A percentile compares a stretch with the other conserved stretches of the same genome.
Evolutionary conservation across 495 filamentous ascomycete genomes (phyloP).

Genomic region (Aspergillus coremiiformis): DNA sequence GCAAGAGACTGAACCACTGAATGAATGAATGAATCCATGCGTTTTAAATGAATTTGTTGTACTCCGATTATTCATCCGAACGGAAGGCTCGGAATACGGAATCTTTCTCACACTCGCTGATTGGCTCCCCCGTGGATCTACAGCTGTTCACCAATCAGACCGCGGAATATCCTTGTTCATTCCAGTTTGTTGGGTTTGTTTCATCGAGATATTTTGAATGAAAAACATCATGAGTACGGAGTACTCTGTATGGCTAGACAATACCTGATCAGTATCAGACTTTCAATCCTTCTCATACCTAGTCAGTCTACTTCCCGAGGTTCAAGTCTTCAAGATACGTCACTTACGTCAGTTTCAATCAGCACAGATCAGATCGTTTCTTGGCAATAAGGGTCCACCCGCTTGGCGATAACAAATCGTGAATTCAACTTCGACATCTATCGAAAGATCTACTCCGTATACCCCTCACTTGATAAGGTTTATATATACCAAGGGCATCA

Average conservation of each 20-base stretch:
- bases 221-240: too few relatives aligned
- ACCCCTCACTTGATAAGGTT: too few relatives aligned
- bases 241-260: too few relatives aligned
- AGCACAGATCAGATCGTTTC: not conserved
- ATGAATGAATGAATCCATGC: not conserved
- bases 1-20: too few relatives aligned
- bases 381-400: not conserved
- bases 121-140: not conserved
- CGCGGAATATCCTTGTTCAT: slow-evolving; percentile 25
- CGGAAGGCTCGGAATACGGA: not conserved
- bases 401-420: too few relatives aligned
- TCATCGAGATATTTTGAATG: too few relatives aligned
- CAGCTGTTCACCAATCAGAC: slow-evolving; percentile 1
- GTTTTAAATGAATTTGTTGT: too few relatives aligned
- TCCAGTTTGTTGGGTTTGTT: not conserved
- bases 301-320: not conserved
- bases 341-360: not conserved
- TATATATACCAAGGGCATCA: too few relatives aligned
- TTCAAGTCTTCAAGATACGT: not conserved
- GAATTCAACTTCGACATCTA: too few relatives aligned
- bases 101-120: not conserved
- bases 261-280: too few relatives aligned
- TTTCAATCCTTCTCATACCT: too few relatives aligned
- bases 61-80: not conserved
- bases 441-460: too few relatives aligned